These are phyloP conservation scores for Tritrichomonas foetus DNA, from an alignment of 208 protist species.

Conservation along the genomic window DNA sequence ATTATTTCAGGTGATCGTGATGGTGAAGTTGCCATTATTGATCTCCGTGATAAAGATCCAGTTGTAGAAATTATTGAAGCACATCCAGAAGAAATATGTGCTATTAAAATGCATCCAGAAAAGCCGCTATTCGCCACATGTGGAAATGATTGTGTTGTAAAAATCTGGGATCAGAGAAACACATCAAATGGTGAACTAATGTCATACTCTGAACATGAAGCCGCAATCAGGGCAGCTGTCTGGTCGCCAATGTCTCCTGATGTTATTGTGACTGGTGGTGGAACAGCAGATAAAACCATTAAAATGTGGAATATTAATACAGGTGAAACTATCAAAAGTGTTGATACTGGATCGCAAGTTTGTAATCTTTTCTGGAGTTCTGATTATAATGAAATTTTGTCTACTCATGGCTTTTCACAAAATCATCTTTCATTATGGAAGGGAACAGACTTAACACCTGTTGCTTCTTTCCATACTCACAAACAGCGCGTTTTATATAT, in stretches of 20 bases:
- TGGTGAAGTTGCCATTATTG: neutral
- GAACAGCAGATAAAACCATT: neutral
- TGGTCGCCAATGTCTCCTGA: neutral
- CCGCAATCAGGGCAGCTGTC: neutral
- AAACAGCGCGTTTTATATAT: neutral
- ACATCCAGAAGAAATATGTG: neutral
- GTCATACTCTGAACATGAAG: neutral
- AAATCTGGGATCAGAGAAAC: conserved; percentile 31
- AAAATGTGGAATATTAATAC: neutral
- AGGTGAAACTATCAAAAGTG: neutral
- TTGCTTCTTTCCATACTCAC: conserved; percentile 31
- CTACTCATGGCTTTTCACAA: neutral
- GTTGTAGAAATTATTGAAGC: neutral
- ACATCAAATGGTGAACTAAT: neutral
- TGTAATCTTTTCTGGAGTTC: conserved; percentile 27
- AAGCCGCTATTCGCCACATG: neutral
- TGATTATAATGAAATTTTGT: neutral
- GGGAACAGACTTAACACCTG: neutral
- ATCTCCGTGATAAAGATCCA: neutral
- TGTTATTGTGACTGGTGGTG: conserved; percentile 12
- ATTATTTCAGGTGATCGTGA: neutral
- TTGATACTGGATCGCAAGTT: conserved; percentile 3
- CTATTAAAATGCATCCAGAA: neutral
- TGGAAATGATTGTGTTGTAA: conserved; percentile 9
- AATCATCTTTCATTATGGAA: conserved; percentile 10